Percentiles rank a stretch among this genome's conserved stretches.
Conservation (phyloP, 768 basidiomycete genomes). For the Hygrophorus pudorinus region DNA sequence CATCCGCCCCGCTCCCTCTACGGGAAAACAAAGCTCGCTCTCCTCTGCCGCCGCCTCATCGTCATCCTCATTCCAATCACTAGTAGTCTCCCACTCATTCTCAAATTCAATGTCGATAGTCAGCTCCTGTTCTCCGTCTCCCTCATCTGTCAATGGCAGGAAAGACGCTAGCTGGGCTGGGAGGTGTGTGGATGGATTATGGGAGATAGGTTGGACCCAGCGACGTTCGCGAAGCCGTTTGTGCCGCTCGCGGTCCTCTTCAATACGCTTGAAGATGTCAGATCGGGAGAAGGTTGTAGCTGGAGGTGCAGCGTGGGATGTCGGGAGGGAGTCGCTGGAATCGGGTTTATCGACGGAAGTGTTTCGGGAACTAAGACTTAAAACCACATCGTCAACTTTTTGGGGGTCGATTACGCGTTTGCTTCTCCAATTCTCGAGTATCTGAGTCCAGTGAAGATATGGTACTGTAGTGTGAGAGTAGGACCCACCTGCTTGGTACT, state of each 20-base stretch:
- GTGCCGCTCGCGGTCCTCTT: slow-evolving; percentile 88
- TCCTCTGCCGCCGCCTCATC: slow-evolving; percentile 68
- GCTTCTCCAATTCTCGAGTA: slow-evolving; percentile 84
- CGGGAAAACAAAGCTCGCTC: slow-evolving; percentile 58
- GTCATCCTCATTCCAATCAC: slow-evolving; percentile 88
- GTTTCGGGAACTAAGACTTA: slow-evolving; percentile 40
- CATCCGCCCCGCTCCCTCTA: slow-evolving; percentile 33
- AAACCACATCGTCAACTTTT: slow-evolving; percentile 61
- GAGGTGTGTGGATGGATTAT: slow-evolving; percentile 30
- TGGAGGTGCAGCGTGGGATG: slow-evolving; percentile 11
- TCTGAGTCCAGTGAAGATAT: slow-evolving; percentile 32
- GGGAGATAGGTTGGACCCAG: slow-evolving; percentile 78
- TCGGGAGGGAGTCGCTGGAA: slow-evolving; percentile 6
- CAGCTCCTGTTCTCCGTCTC: slow-evolving; percentile 47
- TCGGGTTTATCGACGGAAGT: slow-evolving; percentile 3
- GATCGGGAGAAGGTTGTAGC: slow-evolving; percentile 16
- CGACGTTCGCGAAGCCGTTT: slow-evolving; percentile 84
- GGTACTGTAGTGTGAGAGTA: not conserved
- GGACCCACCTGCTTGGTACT: slow-evolving; percentile 73
- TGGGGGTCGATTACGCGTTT: slow-evolving; percentile 79
- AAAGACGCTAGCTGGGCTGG: slow-evolving; percentile 46
- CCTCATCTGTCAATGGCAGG: slow-evolving; percentile 43
- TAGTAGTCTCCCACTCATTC: slow-evolving; percentile 83
- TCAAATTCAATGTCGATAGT: slow-evolving; percentile 78
- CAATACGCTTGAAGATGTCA: slow-evolving; percentile 78